A percentile compares a stretch with the other conserved stretches of the same genome.
Evolutionary conservation across 2,329 filamentous ascomycete genomes (phyloP).

Genomic region (Phaeophleospora eucalypticola): DNA sequence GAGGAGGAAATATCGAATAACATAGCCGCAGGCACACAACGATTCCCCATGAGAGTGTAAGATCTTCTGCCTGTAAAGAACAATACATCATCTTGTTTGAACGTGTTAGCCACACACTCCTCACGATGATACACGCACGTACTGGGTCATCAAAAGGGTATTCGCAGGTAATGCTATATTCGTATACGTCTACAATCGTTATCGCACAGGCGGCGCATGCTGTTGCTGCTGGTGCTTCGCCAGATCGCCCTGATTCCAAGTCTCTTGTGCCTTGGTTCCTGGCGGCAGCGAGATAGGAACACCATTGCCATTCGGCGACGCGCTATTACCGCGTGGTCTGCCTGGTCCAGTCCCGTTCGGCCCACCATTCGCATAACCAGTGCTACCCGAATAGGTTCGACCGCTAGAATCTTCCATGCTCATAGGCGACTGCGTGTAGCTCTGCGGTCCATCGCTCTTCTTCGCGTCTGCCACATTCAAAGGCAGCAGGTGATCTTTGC

Average conservation of each 20-base stretch:
- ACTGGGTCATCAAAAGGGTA: too few species aligned
- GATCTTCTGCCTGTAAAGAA: neutral
- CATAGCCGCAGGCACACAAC: neutral
- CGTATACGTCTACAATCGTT: neutral
- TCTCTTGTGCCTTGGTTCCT: constrained; percentile 81
- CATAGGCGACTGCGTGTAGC: constrained; percentile 21
- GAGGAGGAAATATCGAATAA: neutral
- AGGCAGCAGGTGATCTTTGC: constrained; percentile 62
- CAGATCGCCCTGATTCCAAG: constrained; percentile 59
- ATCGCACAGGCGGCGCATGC: constrained; percentile 6
- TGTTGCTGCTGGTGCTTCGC: constrained; percentile 15
- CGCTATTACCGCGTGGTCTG: constrained; percentile 15
- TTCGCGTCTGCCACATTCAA: constrained; percentile 42
- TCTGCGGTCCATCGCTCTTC: constrained; percentile 30
- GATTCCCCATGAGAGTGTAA: neutral
- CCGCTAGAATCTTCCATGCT: constrained; percentile 8
- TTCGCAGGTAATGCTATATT: neutral
- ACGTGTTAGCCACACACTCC: too few species aligned
- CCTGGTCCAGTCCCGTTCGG: constrained; percentile 20
- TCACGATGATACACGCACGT: too few species aligned
- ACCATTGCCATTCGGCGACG: constrained; percentile 16
- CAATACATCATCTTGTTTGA: too few species aligned
- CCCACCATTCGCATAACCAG: constrained; percentile 30
- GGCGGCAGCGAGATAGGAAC: constrained; percentile 54
- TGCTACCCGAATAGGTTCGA: constrained; percentile 22